Conservation (phyloP, 345 rosid genomes). For the Eucalyptus marginata region DNA sequence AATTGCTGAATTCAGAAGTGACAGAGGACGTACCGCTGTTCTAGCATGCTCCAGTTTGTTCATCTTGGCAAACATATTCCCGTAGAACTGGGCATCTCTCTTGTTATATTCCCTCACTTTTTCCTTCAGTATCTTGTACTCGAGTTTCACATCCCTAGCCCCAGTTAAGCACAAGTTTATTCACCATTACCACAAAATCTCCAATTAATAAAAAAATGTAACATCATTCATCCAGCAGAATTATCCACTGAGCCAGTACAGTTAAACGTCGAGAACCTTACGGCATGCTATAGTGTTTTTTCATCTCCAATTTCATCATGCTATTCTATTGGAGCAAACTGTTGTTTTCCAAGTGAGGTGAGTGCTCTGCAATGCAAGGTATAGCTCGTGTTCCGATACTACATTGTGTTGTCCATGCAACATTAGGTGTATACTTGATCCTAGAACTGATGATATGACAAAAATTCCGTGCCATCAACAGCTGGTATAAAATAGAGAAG, state of each 20-base stretch:
- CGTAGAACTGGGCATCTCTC: constrained; percentile 21
- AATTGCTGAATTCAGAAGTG: neutral
- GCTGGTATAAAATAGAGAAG: neutral
- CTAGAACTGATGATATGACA: neutral
- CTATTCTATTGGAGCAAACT: neutral
- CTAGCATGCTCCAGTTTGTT: neutral
- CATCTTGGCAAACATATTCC: constrained; percentile 19
- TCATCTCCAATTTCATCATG: neutral
- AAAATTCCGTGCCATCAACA: neutral
- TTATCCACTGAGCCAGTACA: neutral
- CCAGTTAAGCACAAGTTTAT: neutral
- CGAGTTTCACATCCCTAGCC: constrained; percentile 26
- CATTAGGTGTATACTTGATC: neutral
- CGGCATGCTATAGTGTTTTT: neutral
- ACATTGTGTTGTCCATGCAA: neutral
- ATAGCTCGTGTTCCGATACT: neutral
- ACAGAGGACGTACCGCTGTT: constrained; percentile 5
- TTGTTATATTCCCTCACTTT: constrained; percentile 26
- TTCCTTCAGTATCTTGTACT: constrained; percentile 23
- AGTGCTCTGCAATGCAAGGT: neutral
- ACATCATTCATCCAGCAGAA: neutral
- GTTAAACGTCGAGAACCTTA: neutral
- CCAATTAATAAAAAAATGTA: neutral
- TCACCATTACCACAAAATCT: neutral
- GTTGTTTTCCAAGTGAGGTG: neutral